phyloP scores from a whole-genome alignment of 1,284 basidiomycete genomes.

The Ganoderma leucocontextum region DNA sequence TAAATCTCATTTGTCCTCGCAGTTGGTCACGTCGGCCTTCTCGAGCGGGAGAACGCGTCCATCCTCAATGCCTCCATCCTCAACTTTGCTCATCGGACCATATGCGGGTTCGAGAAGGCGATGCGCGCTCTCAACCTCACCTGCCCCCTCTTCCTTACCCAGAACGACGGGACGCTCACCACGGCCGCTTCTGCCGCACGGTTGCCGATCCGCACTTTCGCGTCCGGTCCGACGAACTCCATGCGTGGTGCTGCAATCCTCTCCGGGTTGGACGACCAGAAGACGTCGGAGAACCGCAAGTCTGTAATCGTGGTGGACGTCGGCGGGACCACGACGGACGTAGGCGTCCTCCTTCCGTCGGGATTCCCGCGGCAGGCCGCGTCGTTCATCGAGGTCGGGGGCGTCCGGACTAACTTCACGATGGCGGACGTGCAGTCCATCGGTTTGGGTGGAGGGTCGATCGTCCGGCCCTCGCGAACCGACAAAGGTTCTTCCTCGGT shows the following conservation, averaged over 20 bases:
- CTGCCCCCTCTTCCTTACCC: conserved; percentile 65
- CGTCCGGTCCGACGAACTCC: conserved; percentile 66
- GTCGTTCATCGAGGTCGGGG: conserved; percentile 54
- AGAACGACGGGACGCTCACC: conserved; percentile 67
- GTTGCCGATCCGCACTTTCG: conserved; percentile 71
- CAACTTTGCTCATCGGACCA: conserved; percentile 57
- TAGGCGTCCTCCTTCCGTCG: conserved; percentile 58
- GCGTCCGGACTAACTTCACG: conserved; percentile 53
- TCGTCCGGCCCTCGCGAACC: conserved; percentile 45
- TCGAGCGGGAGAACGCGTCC: conserved; percentile 69
- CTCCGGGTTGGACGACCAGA: conserved; percentile 50
- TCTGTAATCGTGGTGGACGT: conserved; percentile 64
- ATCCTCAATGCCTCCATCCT: conserved; percentile 69
- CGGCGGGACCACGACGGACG: conserved; percentile 64
- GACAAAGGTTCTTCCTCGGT: conserved; percentile 39
- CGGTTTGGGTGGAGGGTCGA: conserved; percentile 64
- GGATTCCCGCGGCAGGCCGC: conserved; percentile 62
- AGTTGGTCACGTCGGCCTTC: conserved; percentile 64
- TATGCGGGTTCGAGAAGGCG: conserved; percentile 58
- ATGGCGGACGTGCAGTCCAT: conserved; percentile 62
- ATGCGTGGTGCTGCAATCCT: conserved; percentile 69
- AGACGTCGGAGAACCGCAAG: conserved; percentile 41
- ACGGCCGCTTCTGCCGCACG: conserved; percentile 56
- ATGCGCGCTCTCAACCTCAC: conserved; percentile 53
- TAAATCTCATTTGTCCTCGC: conserved; percentile 18